Evolutionary conservation across 73 alveolate genomes (phyloP).

Genomic region (Tetrahymena thermophila): DNA sequence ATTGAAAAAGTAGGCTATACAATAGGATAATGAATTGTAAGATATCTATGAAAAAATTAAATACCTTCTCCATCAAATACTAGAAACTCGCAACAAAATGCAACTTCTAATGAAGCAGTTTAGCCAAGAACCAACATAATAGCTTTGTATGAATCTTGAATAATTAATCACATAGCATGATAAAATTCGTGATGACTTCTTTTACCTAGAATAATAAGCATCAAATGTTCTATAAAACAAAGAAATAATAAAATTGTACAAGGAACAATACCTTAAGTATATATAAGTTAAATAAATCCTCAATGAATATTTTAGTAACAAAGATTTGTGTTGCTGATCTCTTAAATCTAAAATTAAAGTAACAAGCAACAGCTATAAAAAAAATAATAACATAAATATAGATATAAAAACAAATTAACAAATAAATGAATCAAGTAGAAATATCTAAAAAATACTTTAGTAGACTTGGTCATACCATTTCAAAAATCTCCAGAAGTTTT

Average conservation of each 20-base stretch:
- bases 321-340: not conserved
- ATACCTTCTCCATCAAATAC: not conserved
- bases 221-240: not conserved
- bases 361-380: not conserved
- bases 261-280: not conserved
- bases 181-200: not conserved
- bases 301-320: not conserved
- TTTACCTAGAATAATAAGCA: not conserved
- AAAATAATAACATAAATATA: too few relatives aligned
- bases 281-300: not conserved
- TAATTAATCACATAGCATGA: not conserved
- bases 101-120: not conserved
- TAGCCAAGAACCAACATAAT: not conserved
- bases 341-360: too few relatives aligned
- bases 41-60: not conserved
- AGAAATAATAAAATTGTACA: not conserved
- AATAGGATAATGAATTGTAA: not conserved
- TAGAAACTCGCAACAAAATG: not conserved
- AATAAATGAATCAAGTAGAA: too few relatives aligned
- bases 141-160: not conserved
- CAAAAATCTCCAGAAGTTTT: not conserved
- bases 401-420: too few relatives aligned
- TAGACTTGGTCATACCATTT: not conserved
- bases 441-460: not conserved
- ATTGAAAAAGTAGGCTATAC: not conserved